Evolutionary conservation across 345 rosid genomes (phyloP).

Genomic region (Brassica carinata): DNA sequence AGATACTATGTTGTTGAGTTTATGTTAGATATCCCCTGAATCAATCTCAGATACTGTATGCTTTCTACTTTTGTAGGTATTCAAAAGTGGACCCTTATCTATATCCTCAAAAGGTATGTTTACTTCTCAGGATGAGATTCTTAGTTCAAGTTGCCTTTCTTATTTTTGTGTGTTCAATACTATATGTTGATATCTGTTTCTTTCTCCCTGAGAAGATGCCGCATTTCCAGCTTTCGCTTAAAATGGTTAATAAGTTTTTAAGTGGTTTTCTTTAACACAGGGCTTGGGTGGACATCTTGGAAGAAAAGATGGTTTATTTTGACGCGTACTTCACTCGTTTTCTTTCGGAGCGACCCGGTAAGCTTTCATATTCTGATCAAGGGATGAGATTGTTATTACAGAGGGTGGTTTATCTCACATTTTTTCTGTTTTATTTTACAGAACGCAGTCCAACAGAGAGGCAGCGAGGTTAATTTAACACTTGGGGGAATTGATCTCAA

Average conservation of each 20-base stretch:
- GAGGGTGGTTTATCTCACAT: slow-evolving; percentile 10
- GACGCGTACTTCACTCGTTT: slow-evolving; percentile 73
- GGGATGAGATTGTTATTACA: background rate
- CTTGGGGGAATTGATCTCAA: slow-evolving; percentile 98
- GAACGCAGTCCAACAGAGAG: slow-evolving; percentile 67
- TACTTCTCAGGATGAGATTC: background rate
- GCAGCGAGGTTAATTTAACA: slow-evolving; percentile 75
- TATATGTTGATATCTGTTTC: no score
- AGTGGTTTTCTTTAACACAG: slow-evolving; percentile 30
- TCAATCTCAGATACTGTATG: slow-evolving; percentile 2
- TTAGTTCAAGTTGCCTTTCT: background rate
- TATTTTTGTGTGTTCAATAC: no score
- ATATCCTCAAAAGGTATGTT: slow-evolving; percentile 72
- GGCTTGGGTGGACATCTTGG: slow-evolving; percentile 90
- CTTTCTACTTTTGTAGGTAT: slow-evolving; percentile 53
- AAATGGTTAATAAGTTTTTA: background rate
- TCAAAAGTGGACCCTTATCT: slow-evolving; percentile 82
- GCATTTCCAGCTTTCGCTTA: no score
- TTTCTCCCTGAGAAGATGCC: no score
- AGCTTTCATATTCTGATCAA: slow-evolving; percentile 31
- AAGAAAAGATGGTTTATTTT: slow-evolving; percentile 83
- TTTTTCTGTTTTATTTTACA: slow-evolving; percentile 39
- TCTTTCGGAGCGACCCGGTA: slow-evolving; percentile 83
- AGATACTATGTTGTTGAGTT: no score
- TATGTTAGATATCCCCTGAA: background rate